Evolutionary conservation across 2,329 filamentous ascomycete species (phyloP), one percentile per base, ranked within the genome.

Genomic region (Pyrenophora tritici-repentis): DNA sequence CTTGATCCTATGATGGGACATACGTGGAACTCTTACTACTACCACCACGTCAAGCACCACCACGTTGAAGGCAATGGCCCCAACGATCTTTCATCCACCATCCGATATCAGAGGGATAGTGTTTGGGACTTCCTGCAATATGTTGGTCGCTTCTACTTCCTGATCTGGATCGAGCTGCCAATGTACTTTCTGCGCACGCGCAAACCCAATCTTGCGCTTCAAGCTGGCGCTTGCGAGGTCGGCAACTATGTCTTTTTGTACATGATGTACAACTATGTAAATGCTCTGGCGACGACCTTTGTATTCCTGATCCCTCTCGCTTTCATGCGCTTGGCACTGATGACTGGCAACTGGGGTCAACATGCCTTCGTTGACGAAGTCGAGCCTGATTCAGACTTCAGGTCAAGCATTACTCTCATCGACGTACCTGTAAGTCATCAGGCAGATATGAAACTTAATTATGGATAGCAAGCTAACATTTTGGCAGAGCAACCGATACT

Each of bases 41-140:
- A 91, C 67, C 89, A 93, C 67, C 89, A 93, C 65, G 88, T 92
- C 67, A 93, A 93, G 77, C 88, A 91, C 66, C 89, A 93, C 67
- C 89, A 93, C 59, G 85, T 92, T 47, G 89, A 92, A 73, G 87
- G 85, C 55, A 93, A 93, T 63, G 89, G 89, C 0, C 88, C 88
- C 0, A 81, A 86, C 39, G 89, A 93, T 65, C 78, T 91, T 0
- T 90, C 86, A 1, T 88, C 87, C 0, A 93, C 89, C 0, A 81
- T 93, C 32, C 81, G 86, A 12, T 92, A 89, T 70, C 87, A 91
- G 68, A 82, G 89, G 5, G 89, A 93, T 68, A 81, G 83, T 46
- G 53, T 85, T 1, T 74, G 75, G 55, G 77, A 90, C 66, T 90
- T 93, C 56, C 69, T 86, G n/a, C 80, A 82, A 61, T 93, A 93